Evolutionary conservation across 129 eudicot genomes (phyloP).

Genomic region (Arctium minus): DNA sequence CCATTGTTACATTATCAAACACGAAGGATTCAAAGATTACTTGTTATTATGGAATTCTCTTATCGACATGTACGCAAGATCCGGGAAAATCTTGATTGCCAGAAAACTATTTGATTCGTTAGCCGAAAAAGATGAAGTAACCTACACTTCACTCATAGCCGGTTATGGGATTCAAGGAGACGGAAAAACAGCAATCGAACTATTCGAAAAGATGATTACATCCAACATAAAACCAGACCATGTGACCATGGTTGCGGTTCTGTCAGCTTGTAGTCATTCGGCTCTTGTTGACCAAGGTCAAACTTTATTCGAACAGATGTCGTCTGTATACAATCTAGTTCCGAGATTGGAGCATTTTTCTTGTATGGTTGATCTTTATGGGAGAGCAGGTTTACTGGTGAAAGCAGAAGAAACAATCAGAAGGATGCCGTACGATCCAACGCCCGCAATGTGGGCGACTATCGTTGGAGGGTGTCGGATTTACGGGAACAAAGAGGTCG

Average conservation of each 20-base stretch:
- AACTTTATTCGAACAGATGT: conserved; percentile 48
- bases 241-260: conserved; percentile 55
- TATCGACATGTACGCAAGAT: conserved; percentile 69
- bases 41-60: conserved; percentile 53
- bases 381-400: conserved; percentile 51
- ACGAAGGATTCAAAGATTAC: conserved; percentile 29
- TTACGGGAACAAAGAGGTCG: conserved; percentile 40
- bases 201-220: conserved; percentile 56
- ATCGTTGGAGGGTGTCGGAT: conserved; percentile 58
- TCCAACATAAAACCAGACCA: conserved; percentile 55
- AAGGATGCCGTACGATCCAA: conserved; percentile 54
- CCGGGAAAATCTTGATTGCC: conserved; percentile 50
- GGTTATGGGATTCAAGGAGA: conserved; percentile 65
- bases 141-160: conserved; percentile 68
- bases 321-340: conserved; percentile 33
- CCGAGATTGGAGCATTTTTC: conserved; percentile 61
- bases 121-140: conserved; percentile 45
- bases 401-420: conserved; percentile 45
- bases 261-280: conserved; percentile 77
- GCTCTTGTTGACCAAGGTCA: conserved; percentile 62
- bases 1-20: conserved; percentile 51
- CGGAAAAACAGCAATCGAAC: conserved; percentile 38
- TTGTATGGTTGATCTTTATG: conserved; percentile 77
- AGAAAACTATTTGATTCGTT: conserved; percentile 49
- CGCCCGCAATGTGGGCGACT: conserved; percentile 72